Conservation (phyloP, 805 yeast genomes). For the Hanseniaspora nectarophila region DNA sequence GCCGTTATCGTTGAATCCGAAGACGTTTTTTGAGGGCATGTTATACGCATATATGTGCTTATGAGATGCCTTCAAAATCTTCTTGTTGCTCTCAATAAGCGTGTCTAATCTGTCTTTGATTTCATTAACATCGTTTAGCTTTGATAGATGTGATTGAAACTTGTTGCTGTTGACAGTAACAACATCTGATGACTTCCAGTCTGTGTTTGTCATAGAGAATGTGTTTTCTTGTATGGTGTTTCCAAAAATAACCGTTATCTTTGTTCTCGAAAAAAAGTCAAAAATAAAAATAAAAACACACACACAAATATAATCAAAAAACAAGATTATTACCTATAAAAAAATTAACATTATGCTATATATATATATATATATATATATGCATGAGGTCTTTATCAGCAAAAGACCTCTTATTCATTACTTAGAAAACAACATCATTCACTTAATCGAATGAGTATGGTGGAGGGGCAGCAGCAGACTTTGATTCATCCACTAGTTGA, state of each 20-base stretch:
- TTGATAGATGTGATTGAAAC: constrained; percentile 52
- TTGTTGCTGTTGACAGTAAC: constrained; percentile 45
- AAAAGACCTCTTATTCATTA: too few relatives aligned
- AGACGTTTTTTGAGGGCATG: constrained; percentile 11
- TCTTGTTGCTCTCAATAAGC: constrained; percentile 37
- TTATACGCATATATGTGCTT: constrained; percentile 55
- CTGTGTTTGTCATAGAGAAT: neutral
- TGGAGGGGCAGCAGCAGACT: constrained; percentile 11
- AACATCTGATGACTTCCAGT: constrained; percentile 34
- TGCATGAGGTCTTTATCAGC: too few relatives aligned
- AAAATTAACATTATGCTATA: too few relatives aligned
- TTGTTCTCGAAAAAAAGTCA: neutral
- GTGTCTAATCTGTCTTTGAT: constrained; percentile 34
- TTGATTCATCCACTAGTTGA: neutral
- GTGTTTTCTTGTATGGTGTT: neutral
- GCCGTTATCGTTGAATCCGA: constrained; percentile 55
- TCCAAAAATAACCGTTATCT: neutral
- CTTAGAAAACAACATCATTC: neutral
- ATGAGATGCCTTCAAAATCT: constrained; percentile 50
- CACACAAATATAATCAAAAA: too few relatives aligned
- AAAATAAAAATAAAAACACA: too few relatives aligned
- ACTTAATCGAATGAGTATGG: neutral
- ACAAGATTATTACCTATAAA: neutral
- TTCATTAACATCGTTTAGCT: constrained; percentile 31
- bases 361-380: too few relatives aligned